Evolutionary conservation across 495 filamentous ascomycete species (phyloP), one percentile per base, ranked within the genome.

Genomic region (Aspergillus incahuasiensis): DNA sequence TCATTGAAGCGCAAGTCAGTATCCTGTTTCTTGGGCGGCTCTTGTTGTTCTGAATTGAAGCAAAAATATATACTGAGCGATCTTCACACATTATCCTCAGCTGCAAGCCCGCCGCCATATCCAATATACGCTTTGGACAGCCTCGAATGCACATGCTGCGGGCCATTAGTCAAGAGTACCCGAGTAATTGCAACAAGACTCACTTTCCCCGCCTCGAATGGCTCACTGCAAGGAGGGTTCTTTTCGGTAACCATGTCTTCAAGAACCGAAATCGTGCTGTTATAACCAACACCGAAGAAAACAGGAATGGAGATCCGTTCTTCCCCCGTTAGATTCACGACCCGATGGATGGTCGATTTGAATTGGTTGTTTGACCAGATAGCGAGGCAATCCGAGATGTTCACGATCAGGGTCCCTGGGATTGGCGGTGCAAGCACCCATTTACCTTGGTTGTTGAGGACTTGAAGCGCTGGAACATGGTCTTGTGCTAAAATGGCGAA

Each of bases 271-370:
- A 71, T 57, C 0, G 64, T 71, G 0, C 63, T 60, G 45, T 67
- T 54, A 42, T 73, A 71, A 40, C 66, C 59, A 2, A 69, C 59
- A 0, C 68, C 67, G 49, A 78, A 75, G 63, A 80, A 80, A 50
- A 80, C 77, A 0, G 80, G 74, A 6, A 79, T 67, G 3, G 74
- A 76, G 55, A 75, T 79, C 16, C 78, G 67, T 38, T 79, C 71
- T 6, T 67, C 59, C 2, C 70, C 70, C 1, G 73, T 70, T 3
- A 72, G 55, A 62, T 80, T 81, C n/a, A 73, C 66, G 0, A 78
- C 79, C 0, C 79, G 74, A 48, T 82, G 79, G 6, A 76, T 57
- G 3, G 75, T 77, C n/a, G 73, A 76, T 43, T 67, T 68, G 56
- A 81, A 82, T 25, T 55, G 66, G 34, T 67, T 64, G 30, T 72